A percentile compares a stretch with the other conserved stretches of the same genome.
Evolutionary conservation across 495 filamentous ascomycete species (phyloP).

Genomic region (Neurospora pannonica): DNA sequence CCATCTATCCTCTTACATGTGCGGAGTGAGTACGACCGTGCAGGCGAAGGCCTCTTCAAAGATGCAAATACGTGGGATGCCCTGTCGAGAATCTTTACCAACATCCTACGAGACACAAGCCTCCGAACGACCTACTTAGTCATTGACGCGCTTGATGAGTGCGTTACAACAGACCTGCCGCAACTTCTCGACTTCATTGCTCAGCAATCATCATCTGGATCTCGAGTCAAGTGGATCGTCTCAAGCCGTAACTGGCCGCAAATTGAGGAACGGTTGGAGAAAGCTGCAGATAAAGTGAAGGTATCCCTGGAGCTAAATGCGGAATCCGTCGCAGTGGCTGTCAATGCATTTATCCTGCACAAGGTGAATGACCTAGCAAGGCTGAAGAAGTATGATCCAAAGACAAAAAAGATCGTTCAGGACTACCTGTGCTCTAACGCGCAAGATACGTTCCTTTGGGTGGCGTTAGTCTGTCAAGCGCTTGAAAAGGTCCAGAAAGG

Average conservation of each 20-base stretch:
- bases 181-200: constrained; percentile 26
- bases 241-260: constrained; percentile 29
- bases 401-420: constrained; percentile 8
- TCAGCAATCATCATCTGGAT: constrained; percentile 9
- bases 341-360: constrained; percentile 23
- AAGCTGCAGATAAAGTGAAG: constrained; percentile 4
- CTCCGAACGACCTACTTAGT: constrained; percentile 21
- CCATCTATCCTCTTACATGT: too few relatives aligned
- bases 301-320: constrained; percentile 26
- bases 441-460: too few relatives aligned
- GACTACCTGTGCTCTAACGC: too few relatives aligned
- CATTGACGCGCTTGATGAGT: constrained; percentile 43
- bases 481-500: background rate
- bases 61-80: too few relatives aligned
- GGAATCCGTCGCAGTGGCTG: constrained; percentile 9
- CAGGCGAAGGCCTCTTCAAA: too few relatives aligned
- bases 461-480: background rate
- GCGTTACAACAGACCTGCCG: constrained; percentile 12
- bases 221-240: constrained; percentile 29
- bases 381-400: constrained; percentile 4
- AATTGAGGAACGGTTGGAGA: constrained; percentile 25
- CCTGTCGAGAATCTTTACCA: too few relatives aligned
- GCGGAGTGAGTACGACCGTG: too few relatives aligned
- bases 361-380: constrained; percentile 19
- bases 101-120: too few relatives aligned